phyloP scores from a whole-genome alignment of 2,329 filamentous ascomycete species.

The Simplicillium sp. region DNA sequence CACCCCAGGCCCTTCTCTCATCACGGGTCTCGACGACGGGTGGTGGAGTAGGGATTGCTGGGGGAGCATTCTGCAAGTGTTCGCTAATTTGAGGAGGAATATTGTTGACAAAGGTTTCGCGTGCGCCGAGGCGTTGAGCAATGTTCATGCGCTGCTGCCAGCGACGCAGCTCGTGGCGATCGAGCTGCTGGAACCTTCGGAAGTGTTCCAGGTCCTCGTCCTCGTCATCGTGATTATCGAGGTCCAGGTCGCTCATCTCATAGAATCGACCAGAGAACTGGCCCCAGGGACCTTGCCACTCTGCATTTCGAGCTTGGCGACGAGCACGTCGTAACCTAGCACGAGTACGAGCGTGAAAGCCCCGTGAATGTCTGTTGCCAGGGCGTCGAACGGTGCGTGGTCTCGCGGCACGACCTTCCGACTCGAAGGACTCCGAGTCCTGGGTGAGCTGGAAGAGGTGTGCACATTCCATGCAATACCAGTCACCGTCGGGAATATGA shows the following conservation, averaged over 20 bases:
- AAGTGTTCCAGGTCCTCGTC: slow-evolving; percentile 63
- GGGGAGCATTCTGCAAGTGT: slow-evolving; percentile 39
- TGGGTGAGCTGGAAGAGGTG: slow-evolving; percentile 32
- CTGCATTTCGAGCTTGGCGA: slow-evolving; percentile 59
- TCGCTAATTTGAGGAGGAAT: slow-evolving; percentile 50
- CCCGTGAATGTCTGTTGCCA: slow-evolving; percentile 20
- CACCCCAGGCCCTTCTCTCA: slow-evolving; percentile 80
- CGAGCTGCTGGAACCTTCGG: slow-evolving; percentile 42
- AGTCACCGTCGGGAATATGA: slow-evolving; percentile 63
- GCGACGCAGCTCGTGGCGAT: slow-evolving; percentile 53
- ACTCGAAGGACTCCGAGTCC: slow-evolving; percentile 21
- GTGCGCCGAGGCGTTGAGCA: slow-evolving; percentile 69
- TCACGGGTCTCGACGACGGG: slow-evolving; percentile 61
- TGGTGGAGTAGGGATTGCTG: slow-evolving; percentile 30
- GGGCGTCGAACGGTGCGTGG: slow-evolving; percentile 20
- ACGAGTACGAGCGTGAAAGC: slow-evolving; percentile 40
- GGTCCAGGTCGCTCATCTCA: slow-evolving; percentile 40
- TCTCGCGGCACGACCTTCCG: slow-evolving; percentile 21
- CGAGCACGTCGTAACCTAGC: slow-evolving; percentile 46
- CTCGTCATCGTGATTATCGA: slow-evolving; percentile 36
- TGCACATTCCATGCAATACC: slow-evolving; percentile 85
- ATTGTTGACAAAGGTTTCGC: slow-evolving; percentile 59
- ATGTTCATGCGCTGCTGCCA: slow-evolving; percentile 82
- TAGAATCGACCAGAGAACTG: slow-evolving; percentile 51
- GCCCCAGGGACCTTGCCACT: slow-evolving; percentile 85